phyloP scores from a whole-genome alignment of 768 basidiomycete genomes.

The Termitomyces sp. region DNA sequence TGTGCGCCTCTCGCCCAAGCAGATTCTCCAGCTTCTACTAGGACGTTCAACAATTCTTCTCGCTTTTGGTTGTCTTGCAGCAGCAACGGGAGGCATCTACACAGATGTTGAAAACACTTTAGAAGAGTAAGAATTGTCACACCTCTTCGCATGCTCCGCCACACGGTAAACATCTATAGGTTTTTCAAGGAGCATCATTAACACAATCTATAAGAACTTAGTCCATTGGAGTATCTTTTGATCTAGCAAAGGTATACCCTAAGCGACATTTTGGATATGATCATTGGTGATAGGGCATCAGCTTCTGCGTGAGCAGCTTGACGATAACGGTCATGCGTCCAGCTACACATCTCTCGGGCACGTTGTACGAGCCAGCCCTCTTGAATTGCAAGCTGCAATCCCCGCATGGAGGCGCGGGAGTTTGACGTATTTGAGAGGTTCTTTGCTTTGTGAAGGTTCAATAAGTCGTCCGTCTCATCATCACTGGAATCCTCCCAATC shows the following conservation, averaged over 20 bases:
- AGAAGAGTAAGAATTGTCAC: conserved; percentile 4
- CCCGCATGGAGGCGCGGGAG: conserved; percentile 58
- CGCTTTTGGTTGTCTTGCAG: conserved; percentile 57
- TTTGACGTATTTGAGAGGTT: conserved; percentile 33
- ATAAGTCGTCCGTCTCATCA: conserved; percentile 45
- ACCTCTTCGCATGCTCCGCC: conserved; percentile 66
- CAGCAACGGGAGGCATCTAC: conserved; percentile 57
- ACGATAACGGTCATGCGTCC: conserved; percentile 69
- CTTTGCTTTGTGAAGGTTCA: conserved; percentile 47
- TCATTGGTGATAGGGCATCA: conserved; percentile 38
- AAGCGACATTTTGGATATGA: conserved; percentile 63
- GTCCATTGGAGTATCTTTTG: not conserved
- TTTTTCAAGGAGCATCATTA: conserved; percentile 64
- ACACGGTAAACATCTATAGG: conserved; percentile 62
- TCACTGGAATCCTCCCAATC: conserved; percentile 65
- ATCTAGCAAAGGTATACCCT: conserved; percentile 33
- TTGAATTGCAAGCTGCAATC: conserved; percentile 57
- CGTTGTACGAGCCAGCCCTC: conserved; percentile 74
- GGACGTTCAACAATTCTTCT: conserved; percentile 52
- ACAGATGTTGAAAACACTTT: not conserved
- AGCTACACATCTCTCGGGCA: conserved; percentile 72
- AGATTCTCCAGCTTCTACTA: conserved; percentile 66
- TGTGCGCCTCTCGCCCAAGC: conserved; percentile 71
- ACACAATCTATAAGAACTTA: conserved; percentile 41
- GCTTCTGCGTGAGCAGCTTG: conserved; percentile 66